These are phyloP conservation scores for Candida piceae DNA, from an alignment of 805 yeast species.

Conservation along the genomic window DNA sequence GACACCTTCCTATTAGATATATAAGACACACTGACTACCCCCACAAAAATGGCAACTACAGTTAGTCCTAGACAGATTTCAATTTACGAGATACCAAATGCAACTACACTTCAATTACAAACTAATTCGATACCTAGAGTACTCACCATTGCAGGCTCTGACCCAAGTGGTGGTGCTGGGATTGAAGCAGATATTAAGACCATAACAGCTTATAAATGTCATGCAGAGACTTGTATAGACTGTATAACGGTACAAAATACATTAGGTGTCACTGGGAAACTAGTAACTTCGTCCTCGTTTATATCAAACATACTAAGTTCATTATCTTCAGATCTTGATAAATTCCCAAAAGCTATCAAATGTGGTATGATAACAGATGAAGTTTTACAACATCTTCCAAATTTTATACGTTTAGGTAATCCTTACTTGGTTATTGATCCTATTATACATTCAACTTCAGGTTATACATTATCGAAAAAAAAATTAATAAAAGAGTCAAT, in stretches of 20 bases:
- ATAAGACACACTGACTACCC: not conserved
- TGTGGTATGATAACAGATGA: conserved; percentile 70
- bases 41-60: not conserved
- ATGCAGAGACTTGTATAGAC: conserved; percentile 71
- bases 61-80: not conserved
- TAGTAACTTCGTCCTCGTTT: conserved; percentile 37
- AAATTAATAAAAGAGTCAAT: conserved; percentile 27
- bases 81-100: not conserved
- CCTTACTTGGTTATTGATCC: conserved; percentile 61
- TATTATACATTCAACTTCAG: conserved; percentile 79
- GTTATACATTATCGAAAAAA: conserved; percentile 48
- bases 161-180: conserved; percentile 88
- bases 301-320: conserved; percentile 46
- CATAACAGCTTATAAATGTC: conserved; percentile 66
- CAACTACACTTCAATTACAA: not conserved
- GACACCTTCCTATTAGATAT: no score
- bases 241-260: conserved; percentile 82
- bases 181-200: conserved; percentile 86
- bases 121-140: conserved; percentile 30
- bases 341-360: conserved; percentile 61
- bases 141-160: conserved; percentile 66
- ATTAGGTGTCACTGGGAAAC: conserved; percentile 35
- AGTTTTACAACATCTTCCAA: conserved; percentile 44
- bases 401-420: conserved; percentile 28
- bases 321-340: conserved; percentile 17